A percentile compares a stretch with the other conserved stretches of the same genome.
These are phyloP conservation scores for Phalaenopsis hybrid DNA, from an alignment of 116 monocot genomes.

Conservation along the genomic window DNA sequence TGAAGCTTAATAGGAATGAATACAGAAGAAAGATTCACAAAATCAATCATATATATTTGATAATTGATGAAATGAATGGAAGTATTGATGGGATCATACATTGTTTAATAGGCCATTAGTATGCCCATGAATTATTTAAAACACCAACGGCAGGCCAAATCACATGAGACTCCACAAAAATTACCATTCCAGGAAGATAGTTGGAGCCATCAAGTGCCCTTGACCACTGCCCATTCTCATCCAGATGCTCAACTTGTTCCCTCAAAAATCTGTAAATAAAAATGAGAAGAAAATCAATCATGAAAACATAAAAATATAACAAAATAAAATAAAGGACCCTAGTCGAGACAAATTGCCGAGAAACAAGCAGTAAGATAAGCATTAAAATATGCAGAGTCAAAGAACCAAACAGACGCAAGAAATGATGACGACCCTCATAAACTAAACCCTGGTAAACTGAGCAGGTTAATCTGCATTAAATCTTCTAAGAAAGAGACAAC, in stretches of 20 bases:
- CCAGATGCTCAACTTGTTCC: conserved; percentile 78
- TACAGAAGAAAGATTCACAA: not conserved
- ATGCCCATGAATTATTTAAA: not conserved
- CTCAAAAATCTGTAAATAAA: conserved; percentile 34
- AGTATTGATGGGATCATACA: not conserved
- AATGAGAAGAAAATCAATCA: conserved; percentile 9
- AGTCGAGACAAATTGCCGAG: not conserved
- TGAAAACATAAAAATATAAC: not conserved
- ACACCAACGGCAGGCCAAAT: not conserved
- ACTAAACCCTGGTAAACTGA: not conserved
- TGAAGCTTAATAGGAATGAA: not conserved
- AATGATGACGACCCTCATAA: not conserved
- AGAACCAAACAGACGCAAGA: not conserved
- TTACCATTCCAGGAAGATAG: conserved; percentile 99
- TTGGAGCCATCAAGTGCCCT: conserved; percentile 98
- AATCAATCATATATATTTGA: not conserved
- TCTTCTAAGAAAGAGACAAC: too few species aligned
- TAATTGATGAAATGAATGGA: not conserved
- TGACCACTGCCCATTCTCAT: conserved; percentile 94
- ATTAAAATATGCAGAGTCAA: not conserved
- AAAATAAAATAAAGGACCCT: not conserved
- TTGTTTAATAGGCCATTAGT: not conserved
- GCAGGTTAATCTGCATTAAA: not conserved
- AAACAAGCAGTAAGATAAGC: not conserved
- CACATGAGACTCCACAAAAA: not conserved